Percentiles rank a stretch among this genome's conserved stretches.
Conservation (phyloP, 2,329 filamentous ascomycete species). For the Aspergillus texensis region DNA sequence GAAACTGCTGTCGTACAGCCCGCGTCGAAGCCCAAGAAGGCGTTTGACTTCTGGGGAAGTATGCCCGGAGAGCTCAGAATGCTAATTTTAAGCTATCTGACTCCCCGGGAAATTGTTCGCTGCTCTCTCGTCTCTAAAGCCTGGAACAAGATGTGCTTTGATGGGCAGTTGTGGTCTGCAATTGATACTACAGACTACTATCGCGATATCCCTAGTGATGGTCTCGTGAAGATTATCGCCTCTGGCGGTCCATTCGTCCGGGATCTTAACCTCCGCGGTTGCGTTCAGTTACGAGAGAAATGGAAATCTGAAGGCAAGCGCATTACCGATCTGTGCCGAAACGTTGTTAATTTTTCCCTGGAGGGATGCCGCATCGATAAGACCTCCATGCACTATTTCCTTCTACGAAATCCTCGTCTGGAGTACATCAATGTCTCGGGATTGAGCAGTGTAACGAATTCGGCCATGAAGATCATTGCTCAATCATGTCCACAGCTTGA, state of each 20-base stretch:
- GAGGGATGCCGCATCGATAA: conserved; percentile 88
- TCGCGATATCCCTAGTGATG: conserved; percentile 78
- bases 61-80: conserved; percentile 84
- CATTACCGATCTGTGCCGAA: conserved; percentile 80
- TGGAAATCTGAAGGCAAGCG: conserved; percentile 69
- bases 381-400: conserved; percentile 72
- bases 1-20: conserved; percentile 22
- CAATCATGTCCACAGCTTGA: conserved; percentile 80
- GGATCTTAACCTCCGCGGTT: conserved; percentile 87
- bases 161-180: conserved; percentile 88
- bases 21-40: conserved; percentile 35
- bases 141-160: conserved; percentile 84
- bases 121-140: conserved; percentile 75
- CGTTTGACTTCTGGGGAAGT: conserved; percentile 73
- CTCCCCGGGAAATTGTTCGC: conserved; percentile 78
- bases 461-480: conserved; percentile 82
- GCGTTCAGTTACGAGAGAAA: conserved; percentile 82
- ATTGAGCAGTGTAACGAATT: conserved; percentile 73
- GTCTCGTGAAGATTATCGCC: conserved; percentile 81
- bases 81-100: conserved; percentile 73
- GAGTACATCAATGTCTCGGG: conserved; percentile 87
- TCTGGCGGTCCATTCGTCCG: conserved; percentile 87
- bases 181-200: conserved; percentile 89
- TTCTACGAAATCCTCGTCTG: conserved; percentile 76
- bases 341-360: conserved; percentile 82